A percentile compares a stretch with the other conserved stretches of the same genome.
Evolutionary conservation across 305 asterid species (phyloP).

Genomic region (Fraxinus dipetala): DNA sequence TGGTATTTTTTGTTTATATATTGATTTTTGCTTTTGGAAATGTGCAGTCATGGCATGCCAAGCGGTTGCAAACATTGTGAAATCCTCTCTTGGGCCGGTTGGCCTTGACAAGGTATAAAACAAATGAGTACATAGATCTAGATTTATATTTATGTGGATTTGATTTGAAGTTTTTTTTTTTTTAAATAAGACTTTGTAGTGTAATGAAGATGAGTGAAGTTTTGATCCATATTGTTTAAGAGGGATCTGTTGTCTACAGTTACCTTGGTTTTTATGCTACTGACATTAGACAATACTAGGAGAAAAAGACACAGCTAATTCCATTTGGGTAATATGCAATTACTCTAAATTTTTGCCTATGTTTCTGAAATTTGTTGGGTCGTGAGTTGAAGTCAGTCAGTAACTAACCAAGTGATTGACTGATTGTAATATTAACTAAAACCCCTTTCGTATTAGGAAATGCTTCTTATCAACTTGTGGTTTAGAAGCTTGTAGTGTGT

Average conservation of each 20-base stretch:
- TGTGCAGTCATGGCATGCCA: conserved; percentile 82
- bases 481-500: neutral
- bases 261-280: neutral
- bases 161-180: neutral
- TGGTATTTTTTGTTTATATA: neutral
- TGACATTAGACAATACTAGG: neutral
- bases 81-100: conserved; percentile 89
- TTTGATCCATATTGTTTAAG: conserved; percentile 1
- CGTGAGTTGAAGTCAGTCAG: neutral
- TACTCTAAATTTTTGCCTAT: neutral
- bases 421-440: neutral
- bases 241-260: conserved; percentile 8
- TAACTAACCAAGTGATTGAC: neutral
- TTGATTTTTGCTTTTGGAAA: conserved; percentile 2
- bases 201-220: neutral
- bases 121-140: neutral
- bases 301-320: neutral
- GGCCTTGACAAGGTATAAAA: conserved; percentile 82
- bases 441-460: neutral
- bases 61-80: conserved; percentile 84
- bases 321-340: neutral
- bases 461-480: neutral
- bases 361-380: neutral
- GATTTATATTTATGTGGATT: neutral
- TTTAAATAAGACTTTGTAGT: neutral